phyloP scores from a whole-genome alignment of 202 grass and related monocot genomes.

The Brachypodium distachyon region DNA sequence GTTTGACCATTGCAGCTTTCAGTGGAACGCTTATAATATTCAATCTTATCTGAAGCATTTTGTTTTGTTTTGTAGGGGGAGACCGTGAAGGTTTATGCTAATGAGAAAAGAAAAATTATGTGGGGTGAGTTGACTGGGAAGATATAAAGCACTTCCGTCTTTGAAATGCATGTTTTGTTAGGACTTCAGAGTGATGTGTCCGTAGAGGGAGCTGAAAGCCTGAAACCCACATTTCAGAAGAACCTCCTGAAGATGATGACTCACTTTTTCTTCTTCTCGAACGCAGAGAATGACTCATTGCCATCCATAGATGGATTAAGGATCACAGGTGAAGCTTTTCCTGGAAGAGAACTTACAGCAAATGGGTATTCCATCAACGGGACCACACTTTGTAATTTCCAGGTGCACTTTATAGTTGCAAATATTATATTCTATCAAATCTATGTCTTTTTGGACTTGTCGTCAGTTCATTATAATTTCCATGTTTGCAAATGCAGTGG shows the following conservation, averaged over 20 bases:
- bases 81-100: slow-evolving; percentile 73
- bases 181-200: too few relatives aligned
- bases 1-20: not conserved
- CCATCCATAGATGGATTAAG: slow-evolving; percentile 69
- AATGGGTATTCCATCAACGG: slow-evolving; percentile 76
- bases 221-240: too few relatives aligned
- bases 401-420: slow-evolving; percentile 32
- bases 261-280: too few relatives aligned
- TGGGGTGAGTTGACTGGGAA: slow-evolving; percentile 49
- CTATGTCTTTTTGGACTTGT: not conserved
- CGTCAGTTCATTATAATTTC: not conserved
- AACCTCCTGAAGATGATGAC: too few relatives aligned
- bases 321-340: slow-evolving; percentile 77
- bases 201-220: too few relatives aligned
- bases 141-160: not conserved
- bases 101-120: slow-evolving; percentile 74
- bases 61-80: slow-evolving; percentile 47
- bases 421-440: not conserved
- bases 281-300: too few relatives aligned
- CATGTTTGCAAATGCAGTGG: slow-evolving; percentile 44
- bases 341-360: slow-evolving; percentile 80
- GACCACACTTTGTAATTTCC: slow-evolving; percentile 83
- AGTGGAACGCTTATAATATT: not conserved
- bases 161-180: too few relatives aligned
- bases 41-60: slow-evolving; percentile 10